Evolutionary conservation across 2,329 filamentous ascomycete genomes (phyloP), one percentile per base, ranked within the genome.

Genomic region (Trichoderma atrobrunneum): DNA sequence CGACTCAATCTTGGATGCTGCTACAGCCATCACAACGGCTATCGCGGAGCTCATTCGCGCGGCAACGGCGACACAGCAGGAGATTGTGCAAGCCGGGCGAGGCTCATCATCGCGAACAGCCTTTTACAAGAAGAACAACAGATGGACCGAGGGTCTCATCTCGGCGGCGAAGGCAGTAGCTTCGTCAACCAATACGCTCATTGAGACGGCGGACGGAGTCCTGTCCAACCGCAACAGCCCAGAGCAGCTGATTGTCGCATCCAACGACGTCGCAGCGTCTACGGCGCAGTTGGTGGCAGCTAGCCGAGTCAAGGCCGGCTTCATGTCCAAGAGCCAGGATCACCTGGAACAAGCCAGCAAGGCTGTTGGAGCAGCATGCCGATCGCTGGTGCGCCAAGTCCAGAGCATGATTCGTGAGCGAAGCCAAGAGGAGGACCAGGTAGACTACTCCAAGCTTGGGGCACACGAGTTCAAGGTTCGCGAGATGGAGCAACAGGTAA

Each of bases 121-220:
- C 28, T 99, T 99, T 82, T 99, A 99, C 90, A 98, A 98, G 88
- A 98, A 98, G 87, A 98, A 99, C 88, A 99, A 98, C 84, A 90
- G 96, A 67, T 99, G 96, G 96, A 99, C 96, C 0, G 96, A 99
- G 80, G 96, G 96, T 62, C 90, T 99, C 73, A 98, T 99, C 80
- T 97, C 94, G 48, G 96, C 96, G 0, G 95, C 96, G 75, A 99
- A 99, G 84, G 96, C 96, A 1, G 96, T 99, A 21, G 96, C 96
- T 3, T 88, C 89, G 2, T 97, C 94, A 18, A 99, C 96, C 12
- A 98, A 98, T 84, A 96, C 92, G 56, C 89, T 99, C 76, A 99
- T 99, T 78, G 96, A 99, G 86, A 99, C 96, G 7, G 96, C 96
- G 0, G 96, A 99, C 79, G 96, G 95, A 24, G 96, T 99, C 51